Percentiles rank a stretch among this genome's conserved stretches.
phyloP scores from a whole-genome alignment of 495 filamentous ascomycete genomes.

The Lepraria neglecta region DNA sequence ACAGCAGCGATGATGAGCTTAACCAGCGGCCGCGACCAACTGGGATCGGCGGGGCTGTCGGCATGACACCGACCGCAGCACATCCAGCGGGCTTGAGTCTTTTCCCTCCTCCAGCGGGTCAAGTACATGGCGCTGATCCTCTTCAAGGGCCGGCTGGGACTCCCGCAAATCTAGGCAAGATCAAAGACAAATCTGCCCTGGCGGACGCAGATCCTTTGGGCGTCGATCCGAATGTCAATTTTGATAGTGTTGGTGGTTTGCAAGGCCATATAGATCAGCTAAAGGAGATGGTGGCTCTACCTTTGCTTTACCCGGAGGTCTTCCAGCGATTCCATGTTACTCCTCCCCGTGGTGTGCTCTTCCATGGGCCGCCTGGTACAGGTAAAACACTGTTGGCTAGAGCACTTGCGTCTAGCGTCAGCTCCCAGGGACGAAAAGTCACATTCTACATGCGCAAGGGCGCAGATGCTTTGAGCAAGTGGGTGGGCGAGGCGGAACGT shows the following conservation, averaged over 20 bases:
- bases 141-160: constrained; percentile 57
- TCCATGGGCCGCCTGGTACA: constrained; percentile 94
- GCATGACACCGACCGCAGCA: constrained; percentile 70
- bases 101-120: constrained; percentile 46
- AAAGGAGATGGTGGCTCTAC: constrained; percentile 96
- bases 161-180: constrained; percentile 79
- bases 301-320: constrained; percentile 90
- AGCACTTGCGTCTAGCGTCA: constrained; percentile 78
- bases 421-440: constrained; percentile 77
- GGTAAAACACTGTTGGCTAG: constrained; percentile 94
- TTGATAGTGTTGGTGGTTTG: constrained; percentile 85
- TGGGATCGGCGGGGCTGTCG: constrained; percentile 54
- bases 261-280: constrained; percentile 89
- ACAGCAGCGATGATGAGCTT: constrained; percentile 92
- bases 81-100: constrained; percentile 46
- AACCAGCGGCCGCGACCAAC: constrained; percentile 44
- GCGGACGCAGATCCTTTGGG: constrained; percentile 93
- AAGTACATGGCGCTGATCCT: constrained; percentile 59
- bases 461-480: constrained; percentile 93
- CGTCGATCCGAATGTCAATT: constrained; percentile 83
- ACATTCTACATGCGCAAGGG: constrained; percentile 99
- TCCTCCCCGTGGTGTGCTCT: constrained; percentile 88
- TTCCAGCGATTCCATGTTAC: constrained; percentile 86
- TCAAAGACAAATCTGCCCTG: constrained; percentile 72
- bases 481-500: constrained; percentile 96